Evolutionary conservation across 2,329 filamentous ascomycete species (phyloP).

Genomic region (Mollisiaceae sp.): DNA sequence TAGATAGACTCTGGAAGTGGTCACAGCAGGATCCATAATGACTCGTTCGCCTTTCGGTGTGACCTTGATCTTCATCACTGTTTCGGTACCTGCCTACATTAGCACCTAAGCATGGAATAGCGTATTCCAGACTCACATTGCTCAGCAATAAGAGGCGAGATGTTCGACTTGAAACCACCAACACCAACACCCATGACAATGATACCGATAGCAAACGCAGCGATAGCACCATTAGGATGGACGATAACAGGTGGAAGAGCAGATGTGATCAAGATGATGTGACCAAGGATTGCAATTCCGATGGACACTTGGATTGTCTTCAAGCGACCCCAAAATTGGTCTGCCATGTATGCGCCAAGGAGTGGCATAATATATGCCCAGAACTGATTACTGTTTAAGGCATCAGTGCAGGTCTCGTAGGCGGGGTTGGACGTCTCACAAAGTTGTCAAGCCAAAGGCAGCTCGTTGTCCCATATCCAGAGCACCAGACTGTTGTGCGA

Average conservation of each 20-base stretch:
- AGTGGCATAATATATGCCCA: constrained; percentile 49
- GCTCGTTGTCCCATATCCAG: constrained; percentile 54
- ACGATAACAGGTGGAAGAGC: constrained; percentile 54
- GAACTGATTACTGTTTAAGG: constrained; percentile 36
- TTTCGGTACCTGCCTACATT: constrained; percentile 25
- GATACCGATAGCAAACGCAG: constrained; percentile 56
- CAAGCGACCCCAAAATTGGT: constrained; percentile 64
- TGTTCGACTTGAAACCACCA: constrained; percentile 51
- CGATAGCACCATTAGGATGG: constrained; percentile 48
- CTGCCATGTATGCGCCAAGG: constrained; percentile 59
- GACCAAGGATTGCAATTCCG: constrained; percentile 53
- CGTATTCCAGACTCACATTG: constrained; percentile 38
- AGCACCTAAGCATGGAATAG: constrained; percentile 24
- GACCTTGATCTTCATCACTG: constrained; percentile 34
- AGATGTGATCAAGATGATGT: constrained; percentile 59
- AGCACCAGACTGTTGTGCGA: constrained; percentile 45
- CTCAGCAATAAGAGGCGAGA: constrained; percentile 42
- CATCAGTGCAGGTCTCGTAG: constrained; percentile 1
- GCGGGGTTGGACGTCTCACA: constrained; percentile 43
- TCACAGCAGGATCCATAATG: constrained; percentile 43
- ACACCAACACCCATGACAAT: constrained; percentile 51
- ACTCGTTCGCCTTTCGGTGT: constrained; percentile 40
- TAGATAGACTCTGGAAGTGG: constrained; percentile 42
- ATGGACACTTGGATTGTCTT: constrained; percentile 62
- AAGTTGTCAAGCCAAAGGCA: constrained; percentile 53